Conservation (phyloP, 75 land plant genomes). For the Adiantum capillusveneris region DNA sequence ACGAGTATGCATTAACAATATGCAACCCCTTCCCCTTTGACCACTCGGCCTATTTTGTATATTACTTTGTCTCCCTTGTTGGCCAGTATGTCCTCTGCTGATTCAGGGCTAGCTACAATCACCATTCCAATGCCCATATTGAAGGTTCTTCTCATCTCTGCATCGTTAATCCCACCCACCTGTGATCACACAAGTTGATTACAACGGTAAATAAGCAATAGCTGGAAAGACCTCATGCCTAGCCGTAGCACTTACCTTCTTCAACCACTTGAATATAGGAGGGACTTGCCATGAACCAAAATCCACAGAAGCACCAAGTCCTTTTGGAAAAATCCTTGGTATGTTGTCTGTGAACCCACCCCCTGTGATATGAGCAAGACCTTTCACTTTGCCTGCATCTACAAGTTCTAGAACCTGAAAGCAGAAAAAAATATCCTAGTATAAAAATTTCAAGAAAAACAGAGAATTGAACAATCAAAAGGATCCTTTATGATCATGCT, state of each 20-base stretch:
- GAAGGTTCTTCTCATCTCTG: constrained; percentile 89
- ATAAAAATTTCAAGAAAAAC: too few species aligned
- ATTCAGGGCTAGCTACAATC: constrained; percentile 50
- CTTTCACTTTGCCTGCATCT: constrained; percentile 78
- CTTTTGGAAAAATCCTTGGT: constrained; percentile 86
- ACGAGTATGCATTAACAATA: too few species aligned
- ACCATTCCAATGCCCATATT: constrained; percentile 99
- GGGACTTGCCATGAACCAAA: constrained; percentile 76
- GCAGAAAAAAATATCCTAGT: too few species aligned
- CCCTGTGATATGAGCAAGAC: constrained; percentile 97
- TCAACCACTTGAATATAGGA: constrained; percentile 82
- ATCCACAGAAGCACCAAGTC: constrained; percentile 68
- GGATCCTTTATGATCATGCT: too few species aligned
- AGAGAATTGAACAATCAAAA: too few species aligned
- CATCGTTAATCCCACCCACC: constrained; percentile 76
- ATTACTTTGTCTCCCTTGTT: constrained; percentile 20
- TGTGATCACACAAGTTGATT: constrained; percentile 17
- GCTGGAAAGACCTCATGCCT: too few species aligned
- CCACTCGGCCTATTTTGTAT: constrained; percentile 66
- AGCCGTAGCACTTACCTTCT: constrained; percentile 57
- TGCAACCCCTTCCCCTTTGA: constrained; percentile 68
- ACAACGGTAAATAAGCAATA: too few species aligned
- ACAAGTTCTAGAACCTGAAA: constrained; percentile 85
- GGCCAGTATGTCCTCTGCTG: constrained; percentile 38
- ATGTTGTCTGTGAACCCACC: constrained; percentile 99